Conservation (phyloP, 306 rosid species). For the Acacia crassicarpa region DNA sequence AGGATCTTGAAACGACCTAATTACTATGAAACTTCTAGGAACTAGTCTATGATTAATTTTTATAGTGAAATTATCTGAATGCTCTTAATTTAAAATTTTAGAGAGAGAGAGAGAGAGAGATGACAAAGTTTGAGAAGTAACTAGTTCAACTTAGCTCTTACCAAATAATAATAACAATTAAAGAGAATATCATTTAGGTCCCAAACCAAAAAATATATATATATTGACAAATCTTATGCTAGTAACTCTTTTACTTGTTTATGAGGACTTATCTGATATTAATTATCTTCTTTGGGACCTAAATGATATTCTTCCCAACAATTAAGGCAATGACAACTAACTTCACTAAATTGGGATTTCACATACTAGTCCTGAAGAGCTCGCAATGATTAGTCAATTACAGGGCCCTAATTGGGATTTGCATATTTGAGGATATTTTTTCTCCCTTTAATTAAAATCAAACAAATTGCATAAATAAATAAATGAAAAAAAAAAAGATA, state of each 20-base stretch:
- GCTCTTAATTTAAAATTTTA: background rate
- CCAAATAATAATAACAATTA: no score
- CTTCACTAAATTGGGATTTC: background rate
- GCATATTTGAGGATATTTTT: background rate
- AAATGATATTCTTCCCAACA: no score
- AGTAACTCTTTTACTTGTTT: fast-evolving
- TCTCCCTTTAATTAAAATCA: background rate
- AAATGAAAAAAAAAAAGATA: background rate
- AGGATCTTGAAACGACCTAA: background rate
- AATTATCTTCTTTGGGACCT: no score
- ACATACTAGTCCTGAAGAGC: background rate
- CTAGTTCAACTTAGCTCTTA: background rate
- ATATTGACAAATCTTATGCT: no score
- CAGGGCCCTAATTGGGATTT: no score
- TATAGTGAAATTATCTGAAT: background rate
- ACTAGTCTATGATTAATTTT: background rate
- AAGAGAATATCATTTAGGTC: no score
- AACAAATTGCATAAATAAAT: background rate
- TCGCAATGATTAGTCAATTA: background rate
- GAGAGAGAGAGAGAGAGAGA: no score
- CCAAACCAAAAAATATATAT: no score
- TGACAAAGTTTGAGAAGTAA: background rate
- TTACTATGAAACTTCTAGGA: background rate
- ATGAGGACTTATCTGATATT: no score
- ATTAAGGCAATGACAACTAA: background rate